Conservation (phyloP, 2,329 filamentous ascomycete genomes). For the Coniochaeta sp. region DNA sequence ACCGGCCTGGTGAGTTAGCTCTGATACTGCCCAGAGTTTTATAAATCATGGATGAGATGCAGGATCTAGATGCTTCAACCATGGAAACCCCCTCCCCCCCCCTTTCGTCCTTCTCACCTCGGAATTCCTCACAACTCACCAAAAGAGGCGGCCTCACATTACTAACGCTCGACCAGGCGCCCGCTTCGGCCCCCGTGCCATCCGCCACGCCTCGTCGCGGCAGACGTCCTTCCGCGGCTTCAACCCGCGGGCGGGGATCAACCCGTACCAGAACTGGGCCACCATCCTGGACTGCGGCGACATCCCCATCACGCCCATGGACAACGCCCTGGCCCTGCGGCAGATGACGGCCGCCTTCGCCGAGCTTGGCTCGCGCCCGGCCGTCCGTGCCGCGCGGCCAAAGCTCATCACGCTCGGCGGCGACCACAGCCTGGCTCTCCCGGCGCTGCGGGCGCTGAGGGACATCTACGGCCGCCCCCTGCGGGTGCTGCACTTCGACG, state of each 20-base stretch:
- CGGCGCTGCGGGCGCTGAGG: constrained; percentile 53
- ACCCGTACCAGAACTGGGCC: constrained; percentile 66
- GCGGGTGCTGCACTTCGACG: constrained; percentile 60
- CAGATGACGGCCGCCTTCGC: constrained; percentile 76
- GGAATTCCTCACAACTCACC: background rate
- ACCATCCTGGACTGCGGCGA: constrained; percentile 73
- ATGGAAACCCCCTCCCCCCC: too few species aligned
- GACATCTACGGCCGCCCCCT: constrained; percentile 46
- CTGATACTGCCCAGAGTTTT: too few species aligned
- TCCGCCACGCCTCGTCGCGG: constrained; percentile 73
- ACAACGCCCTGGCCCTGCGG: constrained; percentile 65
- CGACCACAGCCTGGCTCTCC: constrained; percentile 57
- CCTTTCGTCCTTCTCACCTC: background rate
- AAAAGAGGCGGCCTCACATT: background rate
- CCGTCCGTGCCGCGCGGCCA: constrained; percentile 20
- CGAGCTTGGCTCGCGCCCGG: constrained; percentile 59
- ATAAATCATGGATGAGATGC: too few species aligned
- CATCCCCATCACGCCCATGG: constrained; percentile 68
- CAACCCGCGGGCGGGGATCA: constrained; percentile 55
- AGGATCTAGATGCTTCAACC: too few species aligned
- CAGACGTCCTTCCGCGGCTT: constrained; percentile 75
- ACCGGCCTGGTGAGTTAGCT: constrained; percentile 14
- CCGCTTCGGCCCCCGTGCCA: constrained; percentile 81
- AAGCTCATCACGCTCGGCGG: constrained; percentile 53
- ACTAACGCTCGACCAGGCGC: constrained; percentile 32